These are phyloP conservation scores for Suhomyces bribrorum DNA, from an alignment of 1,139 yeast species.

Conservation along the genomic window DNA sequence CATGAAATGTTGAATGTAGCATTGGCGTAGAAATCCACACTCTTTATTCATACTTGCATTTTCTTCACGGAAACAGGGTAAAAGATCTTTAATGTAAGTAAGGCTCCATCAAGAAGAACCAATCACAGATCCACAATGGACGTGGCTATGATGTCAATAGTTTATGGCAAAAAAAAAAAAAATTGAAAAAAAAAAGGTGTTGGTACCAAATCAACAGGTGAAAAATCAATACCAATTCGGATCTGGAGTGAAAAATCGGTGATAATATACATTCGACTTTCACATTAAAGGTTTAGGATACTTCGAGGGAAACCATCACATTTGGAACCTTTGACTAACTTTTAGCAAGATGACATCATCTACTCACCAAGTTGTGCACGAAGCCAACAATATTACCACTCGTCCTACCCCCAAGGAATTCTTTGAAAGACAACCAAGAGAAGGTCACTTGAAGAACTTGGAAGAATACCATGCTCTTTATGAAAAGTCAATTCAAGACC, in stretches of 20 bases:
- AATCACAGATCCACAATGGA: no score
- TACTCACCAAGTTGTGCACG: slow-evolving; percentile 64
- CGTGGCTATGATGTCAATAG: background rate
- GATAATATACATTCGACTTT: no score
- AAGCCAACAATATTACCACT: slow-evolving; percentile 67
- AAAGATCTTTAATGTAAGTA: slow-evolving; percentile 8
- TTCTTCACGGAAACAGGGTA: slow-evolving; percentile 5
- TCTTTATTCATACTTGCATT: slow-evolving; percentile 5
- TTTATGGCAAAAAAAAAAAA: background rate
- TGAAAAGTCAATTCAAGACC: slow-evolving; percentile 74
- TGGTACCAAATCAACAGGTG: no score
- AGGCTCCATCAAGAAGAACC: background rate
- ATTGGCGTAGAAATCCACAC: slow-evolving; percentile 4
- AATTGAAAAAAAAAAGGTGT: no score
- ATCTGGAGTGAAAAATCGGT: no score
- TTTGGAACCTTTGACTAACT: background rate
- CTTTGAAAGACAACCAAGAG: slow-evolving; percentile 67
- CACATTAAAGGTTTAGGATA: no score
- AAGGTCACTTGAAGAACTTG: slow-evolving; percentile 49
- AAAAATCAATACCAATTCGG: no score
- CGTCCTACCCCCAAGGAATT: slow-evolving; percentile 76
- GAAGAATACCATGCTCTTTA: slow-evolving; percentile 78
- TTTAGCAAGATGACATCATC: slow-evolving; percentile 10
- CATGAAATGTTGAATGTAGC: slow-evolving; percentile 11
- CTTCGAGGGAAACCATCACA: no score